Evolutionary conservation across 2,329 filamentous ascomycete genomes (phyloP).

Genomic region (Exophiala viscosa): DNA sequence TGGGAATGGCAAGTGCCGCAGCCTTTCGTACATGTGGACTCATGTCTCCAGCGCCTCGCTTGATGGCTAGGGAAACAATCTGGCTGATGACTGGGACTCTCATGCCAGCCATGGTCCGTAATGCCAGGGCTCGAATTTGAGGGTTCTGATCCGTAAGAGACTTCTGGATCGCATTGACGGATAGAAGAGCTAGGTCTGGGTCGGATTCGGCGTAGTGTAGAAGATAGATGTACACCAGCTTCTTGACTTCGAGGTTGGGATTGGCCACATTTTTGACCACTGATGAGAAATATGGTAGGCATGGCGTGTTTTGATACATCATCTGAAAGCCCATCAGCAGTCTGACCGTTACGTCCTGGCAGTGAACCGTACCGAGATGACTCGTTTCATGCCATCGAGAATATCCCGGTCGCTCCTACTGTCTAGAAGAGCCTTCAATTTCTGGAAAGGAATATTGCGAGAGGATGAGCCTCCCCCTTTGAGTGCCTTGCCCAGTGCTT

Average conservation of each 20-base stretch:
- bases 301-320: conserved; percentile 89
- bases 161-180: conserved; percentile 98
- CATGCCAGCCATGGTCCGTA: conserved; percentile 96
- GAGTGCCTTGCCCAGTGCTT: conserved; percentile 64
- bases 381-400: conserved; percentile 81
- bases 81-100: conserved; percentile 96
- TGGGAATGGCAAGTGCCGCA: conserved; percentile 88
- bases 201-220: conserved; percentile 95
- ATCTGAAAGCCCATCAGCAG: conserved; percentile 56
- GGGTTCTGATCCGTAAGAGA: conserved; percentile 90
- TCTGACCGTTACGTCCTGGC: background rate
- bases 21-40: conserved; percentile 89
- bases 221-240: conserved; percentile 97
- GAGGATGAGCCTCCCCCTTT: conserved; percentile 59
- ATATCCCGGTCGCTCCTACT: conserved; percentile 91
- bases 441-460: conserved; percentile 67
- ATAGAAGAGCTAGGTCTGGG: conserved; percentile 88
- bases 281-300: conserved; percentile 90
- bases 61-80: conserved; percentile 93
- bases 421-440: conserved; percentile 92
- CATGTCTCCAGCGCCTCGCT: conserved; percentile 90
- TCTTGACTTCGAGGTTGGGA: conserved; percentile 90
- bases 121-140: conserved; percentile 81
- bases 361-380: conserved; percentile 66
- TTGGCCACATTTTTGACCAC: conserved; percentile 98